Base-by-base conservation (phyloP, 306 rosid genomes). In the Arachis hypogaea region DNA sequence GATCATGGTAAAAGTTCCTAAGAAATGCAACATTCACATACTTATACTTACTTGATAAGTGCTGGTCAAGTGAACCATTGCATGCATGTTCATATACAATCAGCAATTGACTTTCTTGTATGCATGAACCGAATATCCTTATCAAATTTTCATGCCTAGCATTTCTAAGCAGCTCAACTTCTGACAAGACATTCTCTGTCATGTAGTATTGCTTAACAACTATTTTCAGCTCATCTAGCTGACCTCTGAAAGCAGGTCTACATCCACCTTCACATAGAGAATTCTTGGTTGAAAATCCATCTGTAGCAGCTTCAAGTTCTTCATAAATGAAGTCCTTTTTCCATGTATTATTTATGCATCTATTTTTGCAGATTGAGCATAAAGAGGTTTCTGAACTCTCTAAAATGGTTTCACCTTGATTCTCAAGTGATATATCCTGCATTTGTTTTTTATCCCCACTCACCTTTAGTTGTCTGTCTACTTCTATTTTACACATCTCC, bases 131-230 rank as follows among this genome's bases (percentile, higher is more conserved):
- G 63, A 89, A 85, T 77, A 92, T 74, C 86, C 78, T 77, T 52
- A 83, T 85, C 87, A 92, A 74, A 75, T 92, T 92, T 67, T 84
- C 83, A 78, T 92, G 98, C 84, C 86, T 88, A 41, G 84, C 88
- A 57, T 60, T 85, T 84, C 75, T 71, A 10, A 88, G 89, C 68
- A 83, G 74, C 70, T 85, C 78, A 71, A 86, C 83, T 83, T 88
- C 88, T 36, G 90, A 84, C 63, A 81, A 66, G 72, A 65, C 82
- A 71, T 80, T 82, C 80, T 86, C 86, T 22, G 83, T 81, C 65
- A 76, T 72, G 66, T 86, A 73, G 61, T 83, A 90, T 70, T 73
- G 85, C 84, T 89, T 92, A 46, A 92, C 86, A 42, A 91, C 96
- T 77, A 92, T 77, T 74, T 81, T 78, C 29, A 88, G 18, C 40